phyloP scores from a whole-genome alignment of 2,329 filamentous ascomycete species.

The Xylaria sp. region DNA sequence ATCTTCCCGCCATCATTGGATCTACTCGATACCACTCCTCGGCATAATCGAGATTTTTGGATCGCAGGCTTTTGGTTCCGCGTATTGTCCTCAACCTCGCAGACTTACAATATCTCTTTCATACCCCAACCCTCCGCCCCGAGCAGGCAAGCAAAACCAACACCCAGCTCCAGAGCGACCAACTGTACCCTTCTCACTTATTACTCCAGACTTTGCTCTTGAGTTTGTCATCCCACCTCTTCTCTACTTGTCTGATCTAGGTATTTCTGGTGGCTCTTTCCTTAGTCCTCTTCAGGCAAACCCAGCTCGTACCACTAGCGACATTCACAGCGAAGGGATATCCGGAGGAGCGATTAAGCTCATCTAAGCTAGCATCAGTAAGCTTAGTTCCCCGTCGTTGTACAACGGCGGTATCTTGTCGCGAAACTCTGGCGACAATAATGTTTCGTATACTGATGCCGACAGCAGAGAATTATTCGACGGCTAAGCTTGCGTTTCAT shows the following conservation, averaged over 20 bases:
- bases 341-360: slow-evolving; percentile 4
- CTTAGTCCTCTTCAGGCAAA: background rate
- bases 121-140: slow-evolving; percentile 20
- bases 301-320: slow-evolving; percentile 8
- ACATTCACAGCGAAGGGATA: background rate
- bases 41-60: slow-evolving; percentile 41
- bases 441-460: slow-evolving; percentile 2
- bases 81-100: slow-evolving; percentile 38
- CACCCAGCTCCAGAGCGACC: slow-evolving; percentile 5
- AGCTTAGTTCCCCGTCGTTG: background rate
- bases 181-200: background rate
- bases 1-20: slow-evolving; percentile 33
- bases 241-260: slow-evolving; percentile 11
- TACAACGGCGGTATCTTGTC: background rate
- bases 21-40: slow-evolving; percentile 35
- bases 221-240: slow-evolving; percentile 10
- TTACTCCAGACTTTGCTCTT: slow-evolving; percentile 3
- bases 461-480: slow-evolving; percentile 14
- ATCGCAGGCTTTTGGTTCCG: slow-evolving; percentile 40
- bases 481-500: background rate
- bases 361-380: background rate
- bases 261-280: background rate
- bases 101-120: slow-evolving; percentile 43
- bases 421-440: background rate
- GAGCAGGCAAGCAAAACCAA: slow-evolving; percentile 3